A percentile compares a stretch with the other conserved stretches of the same genome.
Evolutionary conservation across 768 basidiomycete species (phyloP).

Genomic region (Melanogaster broomeanus): DNA sequence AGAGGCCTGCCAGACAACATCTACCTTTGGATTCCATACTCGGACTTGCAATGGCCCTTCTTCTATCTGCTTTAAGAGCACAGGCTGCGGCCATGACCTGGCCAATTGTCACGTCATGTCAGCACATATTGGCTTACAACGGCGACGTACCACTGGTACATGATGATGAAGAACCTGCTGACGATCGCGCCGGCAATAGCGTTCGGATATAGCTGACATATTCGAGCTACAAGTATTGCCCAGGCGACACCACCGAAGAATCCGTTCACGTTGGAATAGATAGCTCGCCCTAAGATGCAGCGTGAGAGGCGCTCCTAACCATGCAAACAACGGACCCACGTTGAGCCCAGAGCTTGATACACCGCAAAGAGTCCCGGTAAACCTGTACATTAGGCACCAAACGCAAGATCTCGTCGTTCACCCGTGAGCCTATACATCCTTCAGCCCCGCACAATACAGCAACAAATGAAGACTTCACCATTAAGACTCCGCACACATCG

Average conservation of each 20-base stretch:
- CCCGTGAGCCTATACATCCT: slow-evolving; percentile 72
- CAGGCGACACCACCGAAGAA: slow-evolving; percentile 98
- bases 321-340: slow-evolving; percentile 50
- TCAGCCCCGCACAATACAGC: slow-evolving; percentile 9
- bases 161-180: slow-evolving; percentile 97
- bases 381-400: slow-evolving; percentile 93
- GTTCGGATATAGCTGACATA: slow-evolving; percentile 97
- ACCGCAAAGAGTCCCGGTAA: slow-evolving; percentile 91
- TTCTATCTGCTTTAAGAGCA: slow-evolving; percentile 95
- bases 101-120: slow-evolving; percentile 8
- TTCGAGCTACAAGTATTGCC: slow-evolving; percentile 98
- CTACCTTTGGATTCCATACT: slow-evolving; percentile 97
- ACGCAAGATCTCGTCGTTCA: slow-evolving; percentile 93
- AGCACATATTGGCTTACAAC: not conserved
- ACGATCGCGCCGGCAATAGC: slow-evolving; percentile 94
- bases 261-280: slow-evolving; percentile 97
- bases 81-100: slow-evolving; percentile 98
- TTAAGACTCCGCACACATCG: slow-evolving; percentile 93
- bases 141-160: slow-evolving; percentile 85
- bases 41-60: slow-evolving; percentile 90
- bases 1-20: slow-evolving; percentile 1
- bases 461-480: slow-evolving; percentile 44
- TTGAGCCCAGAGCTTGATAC: slow-evolving; percentile 98
- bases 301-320: slow-evolving; percentile 5
- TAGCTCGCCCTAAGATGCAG: slow-evolving; percentile 71